These are phyloP conservation scores for Styphnolobium japonicum DNA, from an alignment of 306 rosid genomes.

Conservation along the genomic window DNA sequence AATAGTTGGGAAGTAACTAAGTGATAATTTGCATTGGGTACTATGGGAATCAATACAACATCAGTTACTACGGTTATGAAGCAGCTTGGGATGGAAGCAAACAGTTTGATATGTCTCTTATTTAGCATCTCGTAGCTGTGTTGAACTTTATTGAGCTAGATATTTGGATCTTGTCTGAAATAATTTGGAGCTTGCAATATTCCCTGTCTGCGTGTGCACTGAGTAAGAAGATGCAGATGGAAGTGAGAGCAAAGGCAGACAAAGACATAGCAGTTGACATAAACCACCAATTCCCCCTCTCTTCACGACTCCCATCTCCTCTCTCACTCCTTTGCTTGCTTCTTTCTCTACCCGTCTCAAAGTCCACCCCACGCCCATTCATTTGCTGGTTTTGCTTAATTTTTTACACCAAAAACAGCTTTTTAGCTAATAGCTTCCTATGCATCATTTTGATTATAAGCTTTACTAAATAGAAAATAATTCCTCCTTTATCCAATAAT, in stretches of 20 bases:
- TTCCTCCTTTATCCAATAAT: not conserved
- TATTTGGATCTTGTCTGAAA: constrained; percentile 37
- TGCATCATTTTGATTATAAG: too few relatives aligned
- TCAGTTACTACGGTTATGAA: not conserved
- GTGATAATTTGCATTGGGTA: too few relatives aligned
- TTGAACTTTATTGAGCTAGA: constrained; percentile 13
- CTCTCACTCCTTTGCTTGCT: not conserved
- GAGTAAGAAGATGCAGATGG: constrained; percentile 10
- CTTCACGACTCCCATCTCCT: too few relatives aligned
- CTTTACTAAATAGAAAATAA: too few relatives aligned
- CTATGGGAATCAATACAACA: not conserved
- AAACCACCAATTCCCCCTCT: constrained; percentile 16
- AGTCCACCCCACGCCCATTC: too few relatives aligned
- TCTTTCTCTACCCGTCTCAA: not conserved
- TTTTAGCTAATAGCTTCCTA: too few relatives aligned
- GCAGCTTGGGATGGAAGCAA: not conserved
- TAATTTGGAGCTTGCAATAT: not conserved
- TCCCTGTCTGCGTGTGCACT: constrained; percentile 17
- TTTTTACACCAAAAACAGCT: too few relatives aligned
- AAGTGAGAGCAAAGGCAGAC: constrained; percentile 1
- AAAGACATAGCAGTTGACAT: not conserved
- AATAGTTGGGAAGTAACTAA: too few relatives aligned
- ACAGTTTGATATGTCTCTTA: not conserved
- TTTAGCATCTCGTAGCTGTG: not conserved
- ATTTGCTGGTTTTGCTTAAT: too few relatives aligned